Conservation (phyloP, 2,329 filamentous ascomycete species). For the Dactylellina sp. region DNA sequence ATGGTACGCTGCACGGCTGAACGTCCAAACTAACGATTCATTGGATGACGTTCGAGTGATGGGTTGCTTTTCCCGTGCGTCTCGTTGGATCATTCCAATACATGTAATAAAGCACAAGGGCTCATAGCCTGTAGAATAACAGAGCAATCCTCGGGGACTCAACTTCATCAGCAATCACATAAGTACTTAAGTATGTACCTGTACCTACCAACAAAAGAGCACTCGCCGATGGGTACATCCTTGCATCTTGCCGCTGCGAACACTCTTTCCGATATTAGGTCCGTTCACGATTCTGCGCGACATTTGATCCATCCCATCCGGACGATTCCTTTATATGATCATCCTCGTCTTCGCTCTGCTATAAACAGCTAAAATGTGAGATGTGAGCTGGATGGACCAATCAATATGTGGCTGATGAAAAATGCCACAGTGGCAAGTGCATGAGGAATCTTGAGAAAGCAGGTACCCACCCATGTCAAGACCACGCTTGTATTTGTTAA, state of each 20-base stretch:
- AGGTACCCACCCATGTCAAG: slow-evolving; percentile 16
- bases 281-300: neutral
- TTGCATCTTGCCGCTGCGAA: neutral
- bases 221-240: neutral
- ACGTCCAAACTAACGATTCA: neutral
- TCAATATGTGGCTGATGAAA: slow-evolving; percentile 2
- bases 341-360: neutral
- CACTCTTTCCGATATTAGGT: neutral
- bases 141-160: too few species aligned
- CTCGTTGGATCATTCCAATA: neutral
- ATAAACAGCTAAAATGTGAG: neutral
- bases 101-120: neutral
- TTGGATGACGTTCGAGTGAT: neutral
- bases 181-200: neutral
- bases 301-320: neutral
- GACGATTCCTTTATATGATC: slow-evolving; percentile 6
- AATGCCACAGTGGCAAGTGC: slow-evolving; percentile 29
- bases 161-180: neutral
- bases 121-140: neutral
- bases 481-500: slow-evolving; percentile 18
- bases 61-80: neutral
- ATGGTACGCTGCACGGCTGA: slow-evolving; percentile 8
- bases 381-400: slow-evolving; percentile 4
- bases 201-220: neutral
- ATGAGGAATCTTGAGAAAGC: slow-evolving; percentile 23